phyloP scores from a whole-genome alignment of 768 basidiomycete genomes.

The Leucogyrophana mollusca region DNA sequence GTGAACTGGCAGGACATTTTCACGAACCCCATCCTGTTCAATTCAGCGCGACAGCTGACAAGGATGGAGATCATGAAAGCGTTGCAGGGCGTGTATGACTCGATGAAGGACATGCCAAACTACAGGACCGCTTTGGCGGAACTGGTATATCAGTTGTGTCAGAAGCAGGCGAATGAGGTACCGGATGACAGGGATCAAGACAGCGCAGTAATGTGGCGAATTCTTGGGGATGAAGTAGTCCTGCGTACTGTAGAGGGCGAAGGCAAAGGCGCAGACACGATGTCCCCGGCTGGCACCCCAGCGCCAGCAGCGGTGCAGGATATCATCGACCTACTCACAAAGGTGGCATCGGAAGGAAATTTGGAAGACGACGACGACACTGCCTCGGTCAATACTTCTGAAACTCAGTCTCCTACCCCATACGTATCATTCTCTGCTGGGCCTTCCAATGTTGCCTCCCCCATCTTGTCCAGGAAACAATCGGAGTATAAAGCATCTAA shows the following conservation, averaged over 20 bases:
- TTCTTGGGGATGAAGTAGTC: slow-evolving; percentile 70
- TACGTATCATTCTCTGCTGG: slow-evolving; percentile 23
- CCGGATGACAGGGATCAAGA: slow-evolving; percentile 21
- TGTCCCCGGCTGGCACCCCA: slow-evolving; percentile 12
- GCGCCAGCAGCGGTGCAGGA: slow-evolving; percentile 17
- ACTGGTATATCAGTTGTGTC: slow-evolving; percentile 54
- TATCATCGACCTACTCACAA: slow-evolving; percentile 41
- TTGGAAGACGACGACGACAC: slow-evolving; percentile 42
- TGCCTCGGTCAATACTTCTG: slow-evolving; percentile 37
- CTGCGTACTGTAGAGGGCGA: slow-evolving; percentile 45
- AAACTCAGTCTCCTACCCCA: slow-evolving; percentile 37
- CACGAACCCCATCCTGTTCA: slow-evolving; percentile 44
- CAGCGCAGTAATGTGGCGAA: slow-evolving; percentile 46
- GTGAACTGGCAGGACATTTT: slow-evolving; percentile 62
- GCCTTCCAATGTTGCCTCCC: slow-evolving; percentile 41
- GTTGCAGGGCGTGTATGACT: slow-evolving; percentile 58
- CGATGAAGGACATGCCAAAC: slow-evolving; percentile 64
- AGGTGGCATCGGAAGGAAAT: slow-evolving; percentile 34
- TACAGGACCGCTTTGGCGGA: slow-evolving; percentile 58
- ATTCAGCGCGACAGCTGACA: slow-evolving; percentile 46
- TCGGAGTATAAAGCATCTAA: slow-evolving; percentile 50
- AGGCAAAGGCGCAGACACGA: slow-evolving; percentile 18
- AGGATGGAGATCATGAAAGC: slow-evolving; percentile 55
- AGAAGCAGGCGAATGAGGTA: slow-evolving; percentile 29
- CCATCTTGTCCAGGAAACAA: slow-evolving; percentile 56